Evolutionary conservation across 257 asterid species (phyloP).

Genomic region (Thymus mandschuricus): DNA sequence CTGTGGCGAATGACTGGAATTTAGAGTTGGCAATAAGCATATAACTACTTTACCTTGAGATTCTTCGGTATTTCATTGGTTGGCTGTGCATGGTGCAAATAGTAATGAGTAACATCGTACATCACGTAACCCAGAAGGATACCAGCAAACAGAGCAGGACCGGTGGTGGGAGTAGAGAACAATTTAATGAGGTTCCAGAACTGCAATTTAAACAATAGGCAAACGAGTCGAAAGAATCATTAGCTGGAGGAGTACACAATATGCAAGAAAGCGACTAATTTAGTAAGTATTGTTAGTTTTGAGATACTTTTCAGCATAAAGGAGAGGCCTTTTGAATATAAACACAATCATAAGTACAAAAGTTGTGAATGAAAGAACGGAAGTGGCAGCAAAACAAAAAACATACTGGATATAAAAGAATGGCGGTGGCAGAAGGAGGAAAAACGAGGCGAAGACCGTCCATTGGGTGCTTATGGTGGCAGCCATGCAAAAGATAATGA

Average conservation of each 20-base stretch:
- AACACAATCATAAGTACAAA: not conserved
- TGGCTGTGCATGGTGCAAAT: conserved; percentile 90
- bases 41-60: conserved; percentile 62
- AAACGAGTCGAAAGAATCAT: conserved; percentile 2
- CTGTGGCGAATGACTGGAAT: not conserved
- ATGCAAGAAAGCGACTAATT: not conserved
- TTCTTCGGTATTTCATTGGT: conserved; percentile 50
- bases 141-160: conserved; percentile 86
- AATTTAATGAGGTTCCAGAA: conserved; percentile 62
- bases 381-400: not conserved
- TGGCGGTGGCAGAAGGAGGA: conserved; percentile 79
- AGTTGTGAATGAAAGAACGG: no score
- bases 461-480: conserved; percentile 97
- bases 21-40: not conserved
- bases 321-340: not conserved
- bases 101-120: conserved; percentile 91
- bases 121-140: conserved; percentile 82
- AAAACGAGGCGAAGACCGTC: conserved; percentile 82
- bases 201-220: conserved; percentile 43
- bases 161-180: conserved; percentile 55
- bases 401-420: conserved; percentile 67
- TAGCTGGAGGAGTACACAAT: not conserved
- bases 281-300: not conserved
- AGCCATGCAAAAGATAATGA: conserved; percentile 85
- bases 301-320: not conserved